Conservation (phyloP, 768 basidiomycete species). For the Lactarius hatsudake region DNA sequence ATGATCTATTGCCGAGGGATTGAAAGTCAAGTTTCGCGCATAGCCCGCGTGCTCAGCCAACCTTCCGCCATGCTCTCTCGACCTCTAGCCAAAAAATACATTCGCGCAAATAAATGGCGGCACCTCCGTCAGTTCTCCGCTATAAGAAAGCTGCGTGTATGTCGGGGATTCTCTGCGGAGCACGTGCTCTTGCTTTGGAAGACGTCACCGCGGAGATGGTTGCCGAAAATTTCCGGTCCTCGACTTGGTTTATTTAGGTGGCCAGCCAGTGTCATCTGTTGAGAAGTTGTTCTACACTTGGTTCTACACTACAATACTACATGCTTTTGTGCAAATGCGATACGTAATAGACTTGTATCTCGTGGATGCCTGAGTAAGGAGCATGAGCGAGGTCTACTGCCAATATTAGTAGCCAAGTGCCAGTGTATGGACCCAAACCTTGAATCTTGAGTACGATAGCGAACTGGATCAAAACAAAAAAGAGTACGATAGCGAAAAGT, state of each 20-base stretch:
- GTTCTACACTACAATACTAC: no score
- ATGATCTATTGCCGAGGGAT: neutral
- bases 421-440: no score
- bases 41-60: neutral
- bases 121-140: neutral
- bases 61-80: neutral
- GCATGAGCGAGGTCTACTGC: no score
- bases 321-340: no score
- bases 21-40: neutral
- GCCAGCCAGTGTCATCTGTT: neutral
- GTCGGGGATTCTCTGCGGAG: neutral
- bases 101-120: neutral
- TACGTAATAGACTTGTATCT: no score
- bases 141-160: neutral
- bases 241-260: neutral
- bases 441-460: no score
- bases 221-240: neutral
- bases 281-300: no score
- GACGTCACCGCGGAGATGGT: neutral
- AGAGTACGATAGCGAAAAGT: no score
- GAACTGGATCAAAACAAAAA: no score
- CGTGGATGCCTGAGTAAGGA: no score
- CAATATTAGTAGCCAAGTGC: no score
- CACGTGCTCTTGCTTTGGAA: neutral
- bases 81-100: neutral